These are phyloP conservation scores for Phytophthora lateralis DNA, from an alignment of 352 stramenopile species.

Conservation along the genomic window DNA sequence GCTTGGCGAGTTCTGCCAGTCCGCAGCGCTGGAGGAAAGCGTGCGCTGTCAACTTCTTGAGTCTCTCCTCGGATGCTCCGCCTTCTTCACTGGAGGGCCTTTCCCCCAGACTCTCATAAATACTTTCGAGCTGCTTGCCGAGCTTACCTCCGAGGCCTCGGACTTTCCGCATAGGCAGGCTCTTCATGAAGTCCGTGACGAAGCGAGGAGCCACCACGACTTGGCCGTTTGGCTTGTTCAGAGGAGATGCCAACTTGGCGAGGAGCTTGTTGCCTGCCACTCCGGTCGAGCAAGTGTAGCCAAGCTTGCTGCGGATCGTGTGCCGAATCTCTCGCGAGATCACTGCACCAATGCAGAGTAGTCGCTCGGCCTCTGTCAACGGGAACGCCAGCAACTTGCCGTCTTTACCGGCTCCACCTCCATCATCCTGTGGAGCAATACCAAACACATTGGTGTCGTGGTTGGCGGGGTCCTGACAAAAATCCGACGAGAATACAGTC, in stretches of 20 bases:
- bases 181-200: conserved; percentile 65
- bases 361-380: conserved; percentile 62
- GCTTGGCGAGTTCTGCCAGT: conserved; percentile 52
- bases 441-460: conserved; percentile 77
- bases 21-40: conserved; percentile 61
- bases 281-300: conserved; percentile 84
- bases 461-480: conserved; percentile 62
- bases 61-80: conserved; percentile 12
- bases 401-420: conserved; percentile 18
- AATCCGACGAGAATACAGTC: conserved; percentile 59
- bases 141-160: conserved; percentile 81
- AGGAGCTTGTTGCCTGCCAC: conserved; percentile 82
- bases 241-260: conserved; percentile 75
- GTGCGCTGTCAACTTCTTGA: conserved; percentile 41
- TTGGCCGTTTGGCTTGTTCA: conserved; percentile 86
- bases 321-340: conserved; percentile 80
- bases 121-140: conserved; percentile 64
- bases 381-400: conserved; percentile 51
- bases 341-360: conserved; percentile 66
- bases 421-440: conserved; percentile 46
- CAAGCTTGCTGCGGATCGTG: conserved; percentile 59
- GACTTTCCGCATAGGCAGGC: conserved; percentile 74
- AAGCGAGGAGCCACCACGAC: conserved; percentile 74
- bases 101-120: conserved; percentile 50
- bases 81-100: background rate